Base-by-base conservation (phyloP, 164 flowering plant genomes). In the Chimonanthus praecox region DNA sequence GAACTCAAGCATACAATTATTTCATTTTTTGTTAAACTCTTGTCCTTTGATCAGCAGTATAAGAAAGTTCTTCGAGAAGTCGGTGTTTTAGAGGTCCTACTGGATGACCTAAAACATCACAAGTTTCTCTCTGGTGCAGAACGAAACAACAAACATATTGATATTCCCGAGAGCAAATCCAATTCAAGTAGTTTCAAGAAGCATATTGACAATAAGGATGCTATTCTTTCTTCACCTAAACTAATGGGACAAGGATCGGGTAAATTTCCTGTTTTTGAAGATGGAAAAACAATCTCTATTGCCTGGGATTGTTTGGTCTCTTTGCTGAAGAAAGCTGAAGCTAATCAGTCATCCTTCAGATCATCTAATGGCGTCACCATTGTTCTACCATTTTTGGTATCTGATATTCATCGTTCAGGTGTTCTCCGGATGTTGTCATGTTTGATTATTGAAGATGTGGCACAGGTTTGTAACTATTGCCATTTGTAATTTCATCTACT, bases 11-110 rank as follows among this genome's bases (percentile, higher is more conserved):
- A 88, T 67, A 88, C 91, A 4, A 89, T 96, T 78, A 87, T 96
- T 77, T 84, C 97, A 58, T 96, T 96, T 80, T 92, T 96, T 80
- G 93, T 94, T n/a, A 96, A 96, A 75, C 93, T 96, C 43, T 76
- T 94, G 75, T 96, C 99, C 18, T 96, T 96, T 83, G 99, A 96
- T 81, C 98, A 91, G 76, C 97, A 94, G 80, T 96, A 92, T 85
- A 94, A 96, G 82, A 96, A 92, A 82, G 94, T 96, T 49, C 77
- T 96, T 69, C 84, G 98, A 68, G 99, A 96, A 83, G 98, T 96
- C 79, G 99, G 99, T 80, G 92, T 96, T 73, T 83, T 94, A 74
- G 99, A 90, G 79, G 94, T 94, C 76, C 81, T 96, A 69, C 75
- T 94, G 69, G 98, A 96, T 88, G 98, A 96, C 81, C 77, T 96